These are phyloP conservation scores for Cryptococcus wingfieldii DNA, from an alignment of 1,284 basidiomycete genomes.

Conservation along the genomic window DNA sequence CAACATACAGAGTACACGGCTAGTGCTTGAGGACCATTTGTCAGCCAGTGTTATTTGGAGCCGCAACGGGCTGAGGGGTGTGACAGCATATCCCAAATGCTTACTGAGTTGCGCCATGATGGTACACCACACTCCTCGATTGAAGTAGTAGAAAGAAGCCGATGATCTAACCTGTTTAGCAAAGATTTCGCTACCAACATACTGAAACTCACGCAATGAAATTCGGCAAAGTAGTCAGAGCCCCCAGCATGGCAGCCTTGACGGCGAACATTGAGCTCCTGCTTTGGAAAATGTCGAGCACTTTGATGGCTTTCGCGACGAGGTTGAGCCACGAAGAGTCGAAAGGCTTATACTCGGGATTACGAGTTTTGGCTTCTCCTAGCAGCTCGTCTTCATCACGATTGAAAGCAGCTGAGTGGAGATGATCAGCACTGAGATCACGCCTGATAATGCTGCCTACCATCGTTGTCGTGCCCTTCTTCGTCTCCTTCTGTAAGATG, in stretches of 20 bases:
- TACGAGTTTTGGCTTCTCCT: slow-evolving; percentile 36
- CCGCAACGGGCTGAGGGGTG: not conserved
- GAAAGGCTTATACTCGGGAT: slow-evolving; percentile 49
- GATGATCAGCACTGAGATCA: not conserved
- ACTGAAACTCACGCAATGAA: slow-evolving; percentile 25
- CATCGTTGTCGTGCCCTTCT: slow-evolving; percentile 31
- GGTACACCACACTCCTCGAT: slow-evolving; percentile 42
- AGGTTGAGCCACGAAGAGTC: slow-evolving; percentile 29
- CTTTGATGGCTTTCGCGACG: slow-evolving; percentile 27
- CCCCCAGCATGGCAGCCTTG: slow-evolving; percentile 69
- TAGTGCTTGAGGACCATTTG: slow-evolving; percentile 14
- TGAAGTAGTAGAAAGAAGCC: slow-evolving; percentile 43
- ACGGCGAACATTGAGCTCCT: slow-evolving; percentile 61
- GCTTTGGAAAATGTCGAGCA: slow-evolving; percentile 35
- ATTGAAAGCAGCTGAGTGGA: slow-evolving; percentile 17
- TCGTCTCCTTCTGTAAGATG: slow-evolving; percentile 28
- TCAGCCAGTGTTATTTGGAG: not conserved
- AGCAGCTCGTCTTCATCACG: slow-evolving; percentile 24
- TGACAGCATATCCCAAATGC: not conserved
- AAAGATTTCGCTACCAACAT: not conserved
- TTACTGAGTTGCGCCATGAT: slow-evolving; percentile 41
- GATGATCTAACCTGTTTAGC: slow-evolving; percentile 19
- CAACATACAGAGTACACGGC: slow-evolving; percentile 28
- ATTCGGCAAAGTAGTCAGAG: slow-evolving; percentile 47
- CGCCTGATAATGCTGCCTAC: slow-evolving; percentile 7